Evolutionary conservation across 176 grass and related monocot species (phyloP).

Genomic region (Avena sativa): DNA sequence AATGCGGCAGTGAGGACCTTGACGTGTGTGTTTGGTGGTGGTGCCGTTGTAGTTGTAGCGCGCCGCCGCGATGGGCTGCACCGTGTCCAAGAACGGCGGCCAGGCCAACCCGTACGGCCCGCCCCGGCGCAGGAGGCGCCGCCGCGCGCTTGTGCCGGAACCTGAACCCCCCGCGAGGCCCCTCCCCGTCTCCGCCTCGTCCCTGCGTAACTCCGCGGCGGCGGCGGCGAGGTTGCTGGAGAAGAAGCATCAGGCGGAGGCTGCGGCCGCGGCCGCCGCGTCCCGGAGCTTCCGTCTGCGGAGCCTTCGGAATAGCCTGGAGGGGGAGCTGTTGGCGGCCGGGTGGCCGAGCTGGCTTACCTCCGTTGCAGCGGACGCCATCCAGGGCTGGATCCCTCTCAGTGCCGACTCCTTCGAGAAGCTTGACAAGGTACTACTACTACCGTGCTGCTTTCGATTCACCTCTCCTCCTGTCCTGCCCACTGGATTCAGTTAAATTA

Average conservation of each 20-base stretch:
- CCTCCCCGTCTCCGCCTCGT: slow-evolving; percentile 4
- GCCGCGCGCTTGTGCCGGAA: not conserved
- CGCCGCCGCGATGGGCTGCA: slow-evolving; percentile 75
- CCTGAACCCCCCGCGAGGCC: not conserved
- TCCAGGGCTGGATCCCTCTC: slow-evolving; percentile 94
- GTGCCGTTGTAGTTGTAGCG: not conserved
- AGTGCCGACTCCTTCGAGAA: slow-evolving; percentile 88
- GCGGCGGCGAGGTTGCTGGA: slow-evolving; percentile 41
- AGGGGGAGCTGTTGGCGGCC: slow-evolving; percentile 94
- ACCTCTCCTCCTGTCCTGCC: not conserved
- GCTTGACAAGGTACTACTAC: slow-evolving; percentile 79
- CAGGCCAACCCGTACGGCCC: slow-evolving; percentile 67
- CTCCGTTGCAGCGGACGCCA: slow-evolving; percentile 85
- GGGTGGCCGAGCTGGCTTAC: slow-evolving; percentile 98
- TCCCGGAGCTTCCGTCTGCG: slow-evolving; percentile 67
- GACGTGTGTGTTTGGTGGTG: not conserved
- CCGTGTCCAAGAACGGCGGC: slow-evolving; percentile 79
- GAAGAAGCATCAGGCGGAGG: slow-evolving; percentile 55
- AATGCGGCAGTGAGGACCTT: slow-evolving; percentile 43
- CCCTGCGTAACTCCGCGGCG: slow-evolving; percentile 38
- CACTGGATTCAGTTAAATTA: slow-evolving; percentile 36
- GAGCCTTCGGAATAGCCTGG: slow-evolving; percentile 78
- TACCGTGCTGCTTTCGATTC: slow-evolving; percentile 33
- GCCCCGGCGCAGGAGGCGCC: slow-evolving; percentile 27
- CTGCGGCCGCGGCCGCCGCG: slow-evolving; percentile 3